phyloP scores from a whole-genome alignment of 208 protist species.

The Acanthamoeba lenticulata region DNA sequence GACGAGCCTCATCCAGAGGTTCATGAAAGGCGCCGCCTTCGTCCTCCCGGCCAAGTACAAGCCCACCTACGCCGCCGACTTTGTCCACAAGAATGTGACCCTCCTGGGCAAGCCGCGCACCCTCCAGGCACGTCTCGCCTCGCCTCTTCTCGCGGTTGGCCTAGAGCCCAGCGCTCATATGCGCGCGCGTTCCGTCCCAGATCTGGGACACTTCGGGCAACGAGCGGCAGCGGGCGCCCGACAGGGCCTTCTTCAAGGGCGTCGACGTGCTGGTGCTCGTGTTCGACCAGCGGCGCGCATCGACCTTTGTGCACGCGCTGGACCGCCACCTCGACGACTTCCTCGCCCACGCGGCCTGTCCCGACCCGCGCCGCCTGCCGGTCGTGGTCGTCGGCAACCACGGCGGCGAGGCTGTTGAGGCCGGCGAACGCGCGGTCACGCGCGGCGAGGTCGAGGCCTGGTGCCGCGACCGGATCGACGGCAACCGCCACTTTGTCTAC shows the following conservation, averaged over 20 bases:
- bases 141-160: too few species aligned
- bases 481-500: conserved; percentile 9
- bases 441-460: neutral
- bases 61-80: conserved; percentile 29
- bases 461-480: neutral
- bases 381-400: conserved; percentile 23
- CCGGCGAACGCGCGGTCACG: neutral
- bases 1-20: conserved; percentile 17
- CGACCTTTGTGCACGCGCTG: neutral
- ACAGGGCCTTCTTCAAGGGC: conserved; percentile 30
- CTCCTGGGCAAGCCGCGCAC: neutral
- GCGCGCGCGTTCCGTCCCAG: too few species aligned
- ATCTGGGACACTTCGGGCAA: conserved; percentile 11
- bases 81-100: conserved; percentile 9
- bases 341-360: neutral
- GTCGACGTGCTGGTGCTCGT: conserved; percentile 8
- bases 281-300: neutral
- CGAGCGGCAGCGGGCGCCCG: conserved; percentile 2
- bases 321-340: conserved; percentile 1
- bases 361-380: neutral
- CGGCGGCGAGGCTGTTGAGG: neutral
- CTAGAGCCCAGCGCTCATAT: too few species aligned
- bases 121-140: too few species aligned
- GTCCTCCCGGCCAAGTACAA: neutral
- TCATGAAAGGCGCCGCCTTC: neutral